Evolutionary conservation across 2,329 filamentous ascomycete species (phyloP).

Genomic region (Rhynchosporium secalis): DNA sequence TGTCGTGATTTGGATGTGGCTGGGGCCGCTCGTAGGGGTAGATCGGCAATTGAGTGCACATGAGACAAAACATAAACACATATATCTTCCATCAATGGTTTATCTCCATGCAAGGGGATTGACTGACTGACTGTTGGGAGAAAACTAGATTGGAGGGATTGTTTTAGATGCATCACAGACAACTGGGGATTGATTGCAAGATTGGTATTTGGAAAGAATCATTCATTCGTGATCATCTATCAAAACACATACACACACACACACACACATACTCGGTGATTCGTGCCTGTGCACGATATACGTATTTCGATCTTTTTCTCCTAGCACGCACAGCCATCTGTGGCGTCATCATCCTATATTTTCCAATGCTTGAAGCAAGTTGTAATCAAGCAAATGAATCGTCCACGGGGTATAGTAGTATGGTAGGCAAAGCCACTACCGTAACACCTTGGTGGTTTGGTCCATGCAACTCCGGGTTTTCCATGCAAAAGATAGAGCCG

Average conservation of each 20-base stretch:
- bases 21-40: neutral
- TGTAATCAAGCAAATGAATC: slow-evolving; percentile 1
- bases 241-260: too few species aligned
- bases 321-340: neutral
- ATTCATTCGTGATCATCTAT: slow-evolving; percentile 1
- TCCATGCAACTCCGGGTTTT: slow-evolving; percentile 25
- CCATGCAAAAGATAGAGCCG: slow-evolving; percentile 21
- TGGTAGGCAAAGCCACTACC: slow-evolving; percentile 24
- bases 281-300: neutral
- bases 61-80: neutral
- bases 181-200: too few species aligned
- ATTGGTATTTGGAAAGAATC: neutral
- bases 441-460: slow-evolving; percentile 14
- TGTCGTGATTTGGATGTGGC: slow-evolving; percentile 1
- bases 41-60: neutral
- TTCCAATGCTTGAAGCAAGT: slow-evolving; percentile 1
- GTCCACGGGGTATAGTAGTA: slow-evolving; percentile 29
- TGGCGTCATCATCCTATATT: slow-evolving; percentile 4
- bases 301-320: neutral
- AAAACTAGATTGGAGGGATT: too few species aligned
- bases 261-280: too few species aligned
- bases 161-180: too few species aligned
- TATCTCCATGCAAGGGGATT: too few species aligned
- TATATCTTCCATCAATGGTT: too few species aligned
- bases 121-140: too few species aligned